Percentiles rank a stretch among this genome's conserved stretches.
Evolutionary conservation across 2,329 filamentous ascomycete genomes (phyloP).

Genomic region (Polytolypa hystricis): DNA sequence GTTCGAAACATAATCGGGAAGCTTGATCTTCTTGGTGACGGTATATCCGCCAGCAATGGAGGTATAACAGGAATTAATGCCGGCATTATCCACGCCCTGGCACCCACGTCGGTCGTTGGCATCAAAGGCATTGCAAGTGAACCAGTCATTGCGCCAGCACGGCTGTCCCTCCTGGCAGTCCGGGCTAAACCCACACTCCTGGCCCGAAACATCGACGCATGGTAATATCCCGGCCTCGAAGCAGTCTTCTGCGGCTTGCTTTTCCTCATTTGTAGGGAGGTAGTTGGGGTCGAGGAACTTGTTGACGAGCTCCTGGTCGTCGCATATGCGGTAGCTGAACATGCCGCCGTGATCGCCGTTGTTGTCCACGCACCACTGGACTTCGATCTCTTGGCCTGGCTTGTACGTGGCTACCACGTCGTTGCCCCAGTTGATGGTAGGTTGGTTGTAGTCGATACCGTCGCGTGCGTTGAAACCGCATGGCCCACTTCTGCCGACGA

Average conservation of each 20-base stretch:
- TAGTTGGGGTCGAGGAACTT: conserved; percentile 39
- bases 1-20: conserved; percentile 38
- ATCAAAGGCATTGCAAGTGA: conserved; percentile 45
- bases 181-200: conserved; percentile 38
- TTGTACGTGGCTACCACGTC: conserved; percentile 35
- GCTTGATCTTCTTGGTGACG: conserved; percentile 41
- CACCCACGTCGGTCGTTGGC: conserved; percentile 25
- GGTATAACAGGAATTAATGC: conserved; percentile 38
- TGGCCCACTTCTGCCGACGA: conserved; percentile 39
- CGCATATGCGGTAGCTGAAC: conserved; percentile 45
- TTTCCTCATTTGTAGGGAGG: conserved; percentile 41
- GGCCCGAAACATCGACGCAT: conserved; percentile 42
- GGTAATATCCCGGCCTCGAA: conserved; percentile 38
- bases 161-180: conserved; percentile 39
- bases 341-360: conserved; percentile 49
- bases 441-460: conserved; percentile 43
- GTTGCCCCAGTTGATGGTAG: conserved; percentile 35
- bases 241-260: conserved; percentile 43
- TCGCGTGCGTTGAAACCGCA: conserved; percentile 46
- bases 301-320: conserved; percentile 41
- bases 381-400: conserved; percentile 37
- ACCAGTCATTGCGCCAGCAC: conserved; percentile 45
- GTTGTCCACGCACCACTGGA: conserved; percentile 46
- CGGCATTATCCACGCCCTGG: conserved; percentile 31
- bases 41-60: conserved; percentile 45